phyloP scores from a whole-genome alignment of 495 filamentous ascomycete species.

The Patellaria atrata region DNA sequence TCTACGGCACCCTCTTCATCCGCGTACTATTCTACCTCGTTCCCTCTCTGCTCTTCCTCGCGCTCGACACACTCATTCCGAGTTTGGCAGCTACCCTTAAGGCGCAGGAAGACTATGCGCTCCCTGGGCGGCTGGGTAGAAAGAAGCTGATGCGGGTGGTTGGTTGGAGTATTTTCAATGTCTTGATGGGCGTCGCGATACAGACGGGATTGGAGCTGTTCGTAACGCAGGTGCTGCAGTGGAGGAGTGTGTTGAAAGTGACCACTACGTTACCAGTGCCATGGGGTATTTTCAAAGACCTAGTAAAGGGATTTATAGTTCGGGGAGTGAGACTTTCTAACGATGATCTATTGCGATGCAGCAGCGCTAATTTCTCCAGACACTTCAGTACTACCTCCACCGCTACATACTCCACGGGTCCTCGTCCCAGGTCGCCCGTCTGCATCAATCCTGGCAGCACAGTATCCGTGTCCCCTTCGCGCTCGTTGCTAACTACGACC shows the following conservation, averaged over 20 bases:
- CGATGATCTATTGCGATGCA: not conserved
- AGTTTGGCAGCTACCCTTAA: slow-evolving; percentile 54
- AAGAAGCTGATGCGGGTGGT: slow-evolving; percentile 27
- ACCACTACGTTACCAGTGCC: slow-evolving; percentile 44
- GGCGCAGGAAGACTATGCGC: slow-evolving; percentile 44
- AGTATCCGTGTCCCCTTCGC: slow-evolving; percentile 45
- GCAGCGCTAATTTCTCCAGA: slow-evolving; percentile 17
- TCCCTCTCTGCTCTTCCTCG: slow-evolving; percentile 58
- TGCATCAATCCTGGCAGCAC: slow-evolving; percentile 56
- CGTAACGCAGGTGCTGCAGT: slow-evolving; percentile 34
- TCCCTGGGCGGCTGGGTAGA: slow-evolving; percentile 33
- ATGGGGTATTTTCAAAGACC: slow-evolving; percentile 41
- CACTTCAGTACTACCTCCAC: slow-evolving; percentile 54
- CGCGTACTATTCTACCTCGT: slow-evolving; percentile 60
- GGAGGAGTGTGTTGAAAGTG: slow-evolving; percentile 39
- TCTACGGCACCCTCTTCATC: slow-evolving; percentile 50
- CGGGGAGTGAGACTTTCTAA: slow-evolving; percentile 35
- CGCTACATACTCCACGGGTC: slow-evolving; percentile 50
- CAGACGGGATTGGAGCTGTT: slow-evolving; percentile 34
- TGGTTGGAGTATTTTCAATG: slow-evolving; percentile 49
- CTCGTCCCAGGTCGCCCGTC: slow-evolving; percentile 25
- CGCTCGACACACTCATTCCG: slow-evolving; percentile 58
- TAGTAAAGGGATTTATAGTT: slow-evolving; percentile 35
- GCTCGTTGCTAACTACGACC: slow-evolving; percentile 61
- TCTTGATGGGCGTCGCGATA: slow-evolving; percentile 35